These are phyloP conservation scores for Rosa hybrid DNA, from an alignment of 331 rosid species.

Conservation along the genomic window DNA sequence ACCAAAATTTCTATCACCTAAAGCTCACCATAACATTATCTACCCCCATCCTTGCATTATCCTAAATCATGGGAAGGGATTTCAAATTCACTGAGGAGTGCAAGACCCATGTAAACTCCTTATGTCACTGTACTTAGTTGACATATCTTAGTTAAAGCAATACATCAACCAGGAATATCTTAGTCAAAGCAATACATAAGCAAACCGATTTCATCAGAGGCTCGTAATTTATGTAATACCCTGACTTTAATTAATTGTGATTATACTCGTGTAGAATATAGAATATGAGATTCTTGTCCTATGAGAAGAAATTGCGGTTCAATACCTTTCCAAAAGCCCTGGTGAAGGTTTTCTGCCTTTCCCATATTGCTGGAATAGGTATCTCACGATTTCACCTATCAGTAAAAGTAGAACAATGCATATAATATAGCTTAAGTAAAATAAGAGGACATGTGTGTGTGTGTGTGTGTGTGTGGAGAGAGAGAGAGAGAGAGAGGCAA, in stretches of 20 bases:
- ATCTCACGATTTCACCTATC: conserved; percentile 82
- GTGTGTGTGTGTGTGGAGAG: not conserved
- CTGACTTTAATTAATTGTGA: not conserved
- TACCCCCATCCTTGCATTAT: not conserved
- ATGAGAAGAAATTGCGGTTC: conserved; percentile 5
- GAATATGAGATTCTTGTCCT: not conserved
- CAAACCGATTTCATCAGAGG: not conserved
- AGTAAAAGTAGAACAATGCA: conserved; percentile 25
- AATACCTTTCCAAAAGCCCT: conserved; percentile 81
- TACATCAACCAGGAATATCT: not conserved
- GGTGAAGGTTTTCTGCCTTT: conserved; percentile 68
- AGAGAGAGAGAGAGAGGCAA: not conserved
- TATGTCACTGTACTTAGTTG: not conserved
- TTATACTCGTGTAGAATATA: conserved; percentile 5
- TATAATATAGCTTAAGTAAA: not conserved
- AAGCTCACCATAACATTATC: not conserved
- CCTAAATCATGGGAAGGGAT: not conserved
- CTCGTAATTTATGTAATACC: not conserved
- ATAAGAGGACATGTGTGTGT: too few relatives aligned
- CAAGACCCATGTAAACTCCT: not conserved
- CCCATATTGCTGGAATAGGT: conserved; percentile 76
- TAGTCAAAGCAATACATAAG: not conserved
- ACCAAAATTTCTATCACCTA: not conserved
- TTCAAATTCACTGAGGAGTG: not conserved
- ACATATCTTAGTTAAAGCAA: not conserved